A percentile compares a stretch with the other conserved stretches of the same genome.
Evolutionary conservation across 1,284 basidiomycete species (phyloP).

Genomic region (Peniophora sp.): DNA sequence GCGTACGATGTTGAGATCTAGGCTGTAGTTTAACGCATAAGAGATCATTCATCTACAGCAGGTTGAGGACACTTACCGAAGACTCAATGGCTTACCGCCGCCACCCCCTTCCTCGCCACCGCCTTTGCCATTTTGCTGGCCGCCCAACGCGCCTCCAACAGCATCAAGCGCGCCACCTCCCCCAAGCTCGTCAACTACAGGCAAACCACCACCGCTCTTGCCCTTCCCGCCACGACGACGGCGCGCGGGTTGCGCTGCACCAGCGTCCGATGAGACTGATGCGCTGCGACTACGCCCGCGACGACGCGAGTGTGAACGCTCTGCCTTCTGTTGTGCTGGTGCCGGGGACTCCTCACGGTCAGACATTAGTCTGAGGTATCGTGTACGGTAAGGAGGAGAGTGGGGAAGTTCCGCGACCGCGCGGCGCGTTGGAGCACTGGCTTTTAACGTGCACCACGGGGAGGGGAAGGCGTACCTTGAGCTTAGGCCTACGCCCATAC

Average conservation of each 20-base stretch:
- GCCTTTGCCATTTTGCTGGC: neutral
- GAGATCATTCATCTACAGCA: too few relatives aligned
- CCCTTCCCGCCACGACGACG: neutral
- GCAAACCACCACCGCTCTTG: neutral
- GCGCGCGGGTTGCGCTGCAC: neutral
- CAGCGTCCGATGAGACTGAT: neutral
- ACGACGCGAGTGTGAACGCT: neutral
- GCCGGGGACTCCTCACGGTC: too few relatives aligned
- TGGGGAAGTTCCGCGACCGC: too few relatives aligned
- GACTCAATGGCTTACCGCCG: neutral
- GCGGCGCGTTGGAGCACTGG: too few relatives aligned
- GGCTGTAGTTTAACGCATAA: neutral
- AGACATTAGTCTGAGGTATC: too few relatives aligned
- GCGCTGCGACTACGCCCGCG: neutral
- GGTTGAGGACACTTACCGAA: neutral
- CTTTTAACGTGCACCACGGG: too few relatives aligned
- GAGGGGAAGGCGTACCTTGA: too few relatives aligned
- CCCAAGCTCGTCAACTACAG: neutral
- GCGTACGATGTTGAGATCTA: neutral
- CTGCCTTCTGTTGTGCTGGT: neutral
- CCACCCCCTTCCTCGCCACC: neutral
- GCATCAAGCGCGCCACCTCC: neutral
- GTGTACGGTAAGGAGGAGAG: too few relatives aligned
- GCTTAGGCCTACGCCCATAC: too few relatives aligned
- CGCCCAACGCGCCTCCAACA: neutral